phyloP scores from a whole-genome alignment of 1,284 basidiomycete genomes.

The Cutaneotrichosporon cyanovorans region DNA sequence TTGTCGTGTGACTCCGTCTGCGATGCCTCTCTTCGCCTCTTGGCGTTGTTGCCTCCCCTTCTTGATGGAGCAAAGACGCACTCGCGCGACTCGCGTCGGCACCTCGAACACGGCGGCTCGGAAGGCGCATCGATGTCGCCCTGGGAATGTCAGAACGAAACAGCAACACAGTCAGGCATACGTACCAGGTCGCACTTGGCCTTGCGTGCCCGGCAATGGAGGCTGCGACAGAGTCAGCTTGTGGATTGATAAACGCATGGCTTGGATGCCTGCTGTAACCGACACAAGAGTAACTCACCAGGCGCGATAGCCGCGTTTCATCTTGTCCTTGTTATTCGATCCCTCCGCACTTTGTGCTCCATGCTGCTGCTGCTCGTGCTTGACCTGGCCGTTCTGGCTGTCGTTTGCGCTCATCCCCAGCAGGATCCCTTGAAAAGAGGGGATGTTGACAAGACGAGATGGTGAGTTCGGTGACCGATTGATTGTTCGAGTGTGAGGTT shows the following conservation, averaged over 20 bases:
- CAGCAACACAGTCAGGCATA: not conserved
- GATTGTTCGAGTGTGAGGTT: too few relatives aligned
- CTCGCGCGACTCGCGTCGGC: conserved; percentile 45
- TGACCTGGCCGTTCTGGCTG: not conserved
- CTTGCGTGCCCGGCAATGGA: conserved; percentile 37
- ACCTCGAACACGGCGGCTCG: conserved; percentile 46
- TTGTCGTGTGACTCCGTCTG: not conserved
- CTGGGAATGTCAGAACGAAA: conserved; percentile 11
- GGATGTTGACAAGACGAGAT: not conserved
- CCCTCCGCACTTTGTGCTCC: not conserved
- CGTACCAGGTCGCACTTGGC: conserved; percentile 39
- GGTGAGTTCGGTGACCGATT: too few relatives aligned
- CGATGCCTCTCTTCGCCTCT: conserved; percentile 17
- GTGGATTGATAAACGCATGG: not conserved
- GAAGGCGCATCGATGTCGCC: conserved; percentile 47
- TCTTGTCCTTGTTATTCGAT: conserved; percentile 17
- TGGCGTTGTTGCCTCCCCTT: conserved; percentile 39
- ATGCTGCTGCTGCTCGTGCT: not conserved
- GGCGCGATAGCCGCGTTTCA: conserved; percentile 36
- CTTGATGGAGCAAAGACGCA: conserved; percentile 45
- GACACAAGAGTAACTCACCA: conserved; percentile 23
- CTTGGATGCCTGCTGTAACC: not conserved
- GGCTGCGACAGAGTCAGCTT: conserved; percentile 17
- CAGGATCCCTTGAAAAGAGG: too few relatives aligned
- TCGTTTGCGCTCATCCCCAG: not conserved